A percentile compares a stretch with the other conserved stretches of the same genome.
Evolutionary conservation across 805 yeast genomes (phyloP).

Genomic region (Candida maesae): DNA sequence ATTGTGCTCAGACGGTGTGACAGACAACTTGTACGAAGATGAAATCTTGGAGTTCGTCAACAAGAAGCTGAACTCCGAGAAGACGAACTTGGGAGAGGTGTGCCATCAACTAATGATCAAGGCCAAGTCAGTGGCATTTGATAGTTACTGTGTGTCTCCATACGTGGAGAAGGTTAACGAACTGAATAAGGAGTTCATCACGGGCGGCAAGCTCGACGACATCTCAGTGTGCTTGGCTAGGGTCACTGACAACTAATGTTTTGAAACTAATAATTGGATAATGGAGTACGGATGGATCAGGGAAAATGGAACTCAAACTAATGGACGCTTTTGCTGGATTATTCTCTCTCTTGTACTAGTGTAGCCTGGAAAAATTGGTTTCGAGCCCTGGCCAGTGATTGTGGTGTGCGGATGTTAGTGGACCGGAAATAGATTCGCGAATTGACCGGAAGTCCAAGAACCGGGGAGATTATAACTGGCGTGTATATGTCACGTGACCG

Average conservation of each 20-base stretch:
- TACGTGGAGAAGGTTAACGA: constrained; percentile 48
- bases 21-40: constrained; percentile 48
- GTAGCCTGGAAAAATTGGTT: too few species aligned
- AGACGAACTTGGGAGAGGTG: constrained; percentile 34
- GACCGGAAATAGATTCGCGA: too few species aligned
- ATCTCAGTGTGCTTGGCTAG: constrained; percentile 48
- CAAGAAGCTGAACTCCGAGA: constrained; percentile 28
- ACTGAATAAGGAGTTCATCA: constrained; percentile 31
- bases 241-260: constrained; percentile 25
- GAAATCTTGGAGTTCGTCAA: constrained; percentile 40
- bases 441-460: too few species aligned
- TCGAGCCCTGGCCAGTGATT: too few species aligned
- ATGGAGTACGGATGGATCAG: too few species aligned
- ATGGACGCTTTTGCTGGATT: too few species aligned
- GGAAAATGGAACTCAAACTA: too few species aligned
- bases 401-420: too few species aligned
- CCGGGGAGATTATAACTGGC: too few species aligned
- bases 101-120: constrained; percentile 38
- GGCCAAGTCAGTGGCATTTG: constrained; percentile 48
- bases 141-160: constrained; percentile 50
- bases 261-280: neutral
- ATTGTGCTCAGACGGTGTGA: constrained; percentile 50
- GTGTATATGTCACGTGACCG: too few species aligned
- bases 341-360: too few species aligned
- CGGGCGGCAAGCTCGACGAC: constrained; percentile 55